Evolutionary conservation across 208 protist genomes (phyloP), one percentile per base, ranked within the genome.

Genomic region (Trypanosoma grayi): DNA sequence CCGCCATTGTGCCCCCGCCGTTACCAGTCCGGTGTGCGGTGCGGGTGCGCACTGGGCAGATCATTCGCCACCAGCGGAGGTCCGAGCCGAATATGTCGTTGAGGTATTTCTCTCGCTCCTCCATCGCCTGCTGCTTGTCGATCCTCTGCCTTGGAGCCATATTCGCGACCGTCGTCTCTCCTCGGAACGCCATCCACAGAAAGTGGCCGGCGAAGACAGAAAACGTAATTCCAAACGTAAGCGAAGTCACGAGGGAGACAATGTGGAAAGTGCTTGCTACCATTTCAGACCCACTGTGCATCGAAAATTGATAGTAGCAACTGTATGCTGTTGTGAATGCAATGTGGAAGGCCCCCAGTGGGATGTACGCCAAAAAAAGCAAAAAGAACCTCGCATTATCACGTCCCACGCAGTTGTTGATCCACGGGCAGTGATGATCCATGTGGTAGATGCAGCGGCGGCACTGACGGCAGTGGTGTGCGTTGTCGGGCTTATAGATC

Each of bases 321-420:
- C 75, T 87, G 65, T 79, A 85, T 18, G 69, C 40, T n/a, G 73
- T 75, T 13, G 73, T 83, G 0, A 47, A 3, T 31, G 75, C 66
- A 48, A 91, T 86, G 60, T 88, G 81, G 22, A 86, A 83, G 0
- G 71, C 80, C 1, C 84, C 81, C 9, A 88, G 54, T n/a, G 84
- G 84, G 36, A 62, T 50, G 51, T 89, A 81, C 0, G 69, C 20
- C 2, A 87, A 31, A 39, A 82, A 85, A 1, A 96, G 75, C 16
- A 95, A 59, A 60, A 92, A 90, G 47, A 66, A 81, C 66, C 93
- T 94, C 34, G 71, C 62, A 68, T 95, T 97, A 10, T 80, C 72
- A 22, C 68, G 59, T 11, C 85, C 90, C 37, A 95, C 75, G 51
- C 94, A 97, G 28, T 73, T 68, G 51, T 83, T 85, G 22, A 94